Conservation (phyloP, 2,329 filamentous ascomycete genomes). For the Didymella pinodella region DNA sequence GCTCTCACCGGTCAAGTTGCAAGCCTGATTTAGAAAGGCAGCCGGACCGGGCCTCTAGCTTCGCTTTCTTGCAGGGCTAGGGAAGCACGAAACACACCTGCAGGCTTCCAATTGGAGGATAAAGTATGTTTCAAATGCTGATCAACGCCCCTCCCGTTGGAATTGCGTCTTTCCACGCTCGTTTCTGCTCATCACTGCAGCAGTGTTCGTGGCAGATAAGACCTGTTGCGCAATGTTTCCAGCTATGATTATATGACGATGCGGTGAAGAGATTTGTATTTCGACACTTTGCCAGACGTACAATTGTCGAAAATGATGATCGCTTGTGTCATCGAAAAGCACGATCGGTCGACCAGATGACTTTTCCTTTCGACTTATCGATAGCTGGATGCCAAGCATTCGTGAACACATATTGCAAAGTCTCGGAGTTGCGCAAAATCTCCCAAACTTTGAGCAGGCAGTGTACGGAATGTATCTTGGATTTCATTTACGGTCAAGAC, state of each 20-base stretch:
- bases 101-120: conserved; percentile 12
- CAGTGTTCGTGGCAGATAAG: conserved; percentile 2
- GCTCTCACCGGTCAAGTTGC: conserved; percentile 5
- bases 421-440: not conserved
- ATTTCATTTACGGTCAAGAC: not conserved
- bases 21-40: conserved; percentile 3
- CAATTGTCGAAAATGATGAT: not conserved
- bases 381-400: conserved; percentile 8
- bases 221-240: not conserved
- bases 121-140: conserved; percentile 11
- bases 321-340: not conserved
- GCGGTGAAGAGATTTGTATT: not conserved
- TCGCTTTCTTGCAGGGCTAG: conserved; percentile 9
- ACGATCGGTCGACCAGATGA: conserved; percentile 1
- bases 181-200: conserved; percentile 11
- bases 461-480: not conserved
- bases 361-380: conserved; percentile 6
- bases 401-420: not conserved
- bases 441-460: not conserved
- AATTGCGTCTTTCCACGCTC: conserved; percentile 5
- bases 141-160: conserved; percentile 11
- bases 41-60: conserved; percentile 16
- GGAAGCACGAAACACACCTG: conserved; percentile 9
- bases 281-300: not conserved
- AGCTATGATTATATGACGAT: not conserved